phyloP scores from a whole-genome alignment of 257 asterid genomes.

The Rubia yunnanensis region DNA sequence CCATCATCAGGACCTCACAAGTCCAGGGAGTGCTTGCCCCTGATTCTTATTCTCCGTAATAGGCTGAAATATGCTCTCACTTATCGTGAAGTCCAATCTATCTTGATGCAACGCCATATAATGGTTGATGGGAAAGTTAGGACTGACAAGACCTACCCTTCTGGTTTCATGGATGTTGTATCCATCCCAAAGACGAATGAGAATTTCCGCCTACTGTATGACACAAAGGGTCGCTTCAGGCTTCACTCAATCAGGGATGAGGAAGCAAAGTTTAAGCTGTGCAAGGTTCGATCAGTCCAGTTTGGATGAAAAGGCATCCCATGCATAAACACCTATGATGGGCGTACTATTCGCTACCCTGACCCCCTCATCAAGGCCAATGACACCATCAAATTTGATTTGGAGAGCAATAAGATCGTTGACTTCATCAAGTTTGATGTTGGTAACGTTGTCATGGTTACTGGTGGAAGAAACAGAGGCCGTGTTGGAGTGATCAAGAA shows the following conservation, averaged over 20 bases:
- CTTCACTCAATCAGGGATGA: slow-evolving; percentile 67
- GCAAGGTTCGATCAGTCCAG: slow-evolving; percentile 49
- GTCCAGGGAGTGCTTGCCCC: too few species aligned
- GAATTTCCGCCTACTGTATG: too few species aligned
- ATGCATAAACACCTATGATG: slow-evolving; percentile 56
- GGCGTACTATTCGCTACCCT: slow-evolving; percentile 70
- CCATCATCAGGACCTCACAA: slow-evolving; percentile 83
- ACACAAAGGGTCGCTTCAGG: slow-evolving; percentile 74
- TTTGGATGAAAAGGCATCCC: slow-evolving; percentile 68
- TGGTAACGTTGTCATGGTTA: slow-evolving; percentile 67
- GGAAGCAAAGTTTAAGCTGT: slow-evolving; percentile 70
- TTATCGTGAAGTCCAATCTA: too few species aligned
- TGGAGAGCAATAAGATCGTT: slow-evolving; percentile 42
- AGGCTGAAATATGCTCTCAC: too few species aligned
- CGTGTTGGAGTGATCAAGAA: too few species aligned
- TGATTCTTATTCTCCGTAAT: too few species aligned
- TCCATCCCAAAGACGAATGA: too few species aligned
- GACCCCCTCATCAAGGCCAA: slow-evolving; percentile 70
- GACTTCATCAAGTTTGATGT: slow-evolving; percentile 71
- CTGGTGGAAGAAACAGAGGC: slow-evolving; percentile 78
- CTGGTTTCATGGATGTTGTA: too few species aligned
- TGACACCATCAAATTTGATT: slow-evolving; percentile 58
- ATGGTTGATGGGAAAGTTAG: too few species aligned
- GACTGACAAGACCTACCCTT: too few species aligned
- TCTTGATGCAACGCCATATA: too few species aligned